phyloP scores from a whole-genome alignment of 176 grass and related monocot species.

The Oryza rufipogon region DNA sequence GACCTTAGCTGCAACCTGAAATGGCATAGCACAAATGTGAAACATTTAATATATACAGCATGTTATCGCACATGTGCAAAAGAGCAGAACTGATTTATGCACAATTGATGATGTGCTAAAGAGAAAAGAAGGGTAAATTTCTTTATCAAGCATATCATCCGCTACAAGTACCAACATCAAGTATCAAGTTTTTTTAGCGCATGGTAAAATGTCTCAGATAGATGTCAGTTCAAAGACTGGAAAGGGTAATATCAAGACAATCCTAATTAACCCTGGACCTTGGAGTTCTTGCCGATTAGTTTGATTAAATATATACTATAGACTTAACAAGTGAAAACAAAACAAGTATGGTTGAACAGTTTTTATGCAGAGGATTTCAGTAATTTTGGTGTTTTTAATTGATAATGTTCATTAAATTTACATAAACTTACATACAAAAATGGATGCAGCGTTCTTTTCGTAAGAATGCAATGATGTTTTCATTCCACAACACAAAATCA shows the following conservation, averaged over 20 bases:
- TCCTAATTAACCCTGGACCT: not conserved
- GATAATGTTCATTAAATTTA: constrained; percentile 13
- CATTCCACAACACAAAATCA: constrained; percentile 19
- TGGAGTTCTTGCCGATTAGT: not conserved
- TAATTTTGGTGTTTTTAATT: not conserved
- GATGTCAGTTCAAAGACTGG: constrained; percentile 1
- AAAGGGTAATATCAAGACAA: not conserved
- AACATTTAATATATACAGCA: constrained; percentile 24
- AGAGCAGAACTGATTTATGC: not conserved
- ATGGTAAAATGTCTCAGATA: constrained; percentile 1
- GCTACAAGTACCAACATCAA: constrained; percentile 20
- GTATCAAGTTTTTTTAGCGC: not conserved
- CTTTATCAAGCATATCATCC: constrained; percentile 15
- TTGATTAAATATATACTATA: constrained; percentile 28
- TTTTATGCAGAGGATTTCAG: constrained; percentile 4
- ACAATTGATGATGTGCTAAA: constrained; percentile 14
- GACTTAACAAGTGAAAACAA: not conserved
- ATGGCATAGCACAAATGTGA: constrained; percentile 17
- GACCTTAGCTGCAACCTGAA: constrained; percentile 97
- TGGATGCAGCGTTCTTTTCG: not conserved
- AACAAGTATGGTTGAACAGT: not conserved
- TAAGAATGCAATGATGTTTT: constrained; percentile 29
- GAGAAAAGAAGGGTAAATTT: not conserved
- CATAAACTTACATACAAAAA: constrained; percentile 11
- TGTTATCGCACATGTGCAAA: not conserved